Conservation (phyloP, 306 rosid genomes). For the Trichosanthes cucumerina region DNA sequence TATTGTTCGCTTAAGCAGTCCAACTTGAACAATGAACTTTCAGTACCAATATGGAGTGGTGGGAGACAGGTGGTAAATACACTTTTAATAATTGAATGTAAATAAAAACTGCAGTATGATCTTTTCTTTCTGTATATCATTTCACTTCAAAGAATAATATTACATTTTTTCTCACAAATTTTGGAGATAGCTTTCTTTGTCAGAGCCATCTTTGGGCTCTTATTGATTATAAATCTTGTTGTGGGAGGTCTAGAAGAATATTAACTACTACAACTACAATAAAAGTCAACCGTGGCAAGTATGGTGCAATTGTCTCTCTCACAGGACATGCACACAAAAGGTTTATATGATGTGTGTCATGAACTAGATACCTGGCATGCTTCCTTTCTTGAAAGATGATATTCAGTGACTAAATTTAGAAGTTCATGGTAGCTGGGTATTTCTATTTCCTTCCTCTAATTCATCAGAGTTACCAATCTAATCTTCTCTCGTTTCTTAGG, state of each 20-base stretch:
- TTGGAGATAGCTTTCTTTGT: background rate
- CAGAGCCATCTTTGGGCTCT: background rate
- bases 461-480: slow-evolving; percentile 12
- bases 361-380: background rate
- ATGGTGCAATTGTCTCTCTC: background rate
- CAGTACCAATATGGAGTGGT: background rate
- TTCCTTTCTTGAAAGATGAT: background rate
- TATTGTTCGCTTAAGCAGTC: background rate
- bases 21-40: background rate
- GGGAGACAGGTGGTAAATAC: background rate
- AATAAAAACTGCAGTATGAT: background rate
- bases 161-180: background rate
- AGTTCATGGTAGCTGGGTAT: background rate
- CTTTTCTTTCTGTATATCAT: background rate
- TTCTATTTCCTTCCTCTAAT: background rate
- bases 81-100: background rate
- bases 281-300: background rate
- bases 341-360: background rate
- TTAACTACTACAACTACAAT: background rate
- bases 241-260: background rate
- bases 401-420: background rate
- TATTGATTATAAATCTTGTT: background rate
- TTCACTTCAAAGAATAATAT: background rate
- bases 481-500: slow-evolving; percentile 39
- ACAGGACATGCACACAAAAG: background rate